A percentile compares a stretch with the other conserved stretches of the same genome.
phyloP scores from a whole-genome alignment of 164 flowering plant species.

The Litsea cubeba region DNA sequence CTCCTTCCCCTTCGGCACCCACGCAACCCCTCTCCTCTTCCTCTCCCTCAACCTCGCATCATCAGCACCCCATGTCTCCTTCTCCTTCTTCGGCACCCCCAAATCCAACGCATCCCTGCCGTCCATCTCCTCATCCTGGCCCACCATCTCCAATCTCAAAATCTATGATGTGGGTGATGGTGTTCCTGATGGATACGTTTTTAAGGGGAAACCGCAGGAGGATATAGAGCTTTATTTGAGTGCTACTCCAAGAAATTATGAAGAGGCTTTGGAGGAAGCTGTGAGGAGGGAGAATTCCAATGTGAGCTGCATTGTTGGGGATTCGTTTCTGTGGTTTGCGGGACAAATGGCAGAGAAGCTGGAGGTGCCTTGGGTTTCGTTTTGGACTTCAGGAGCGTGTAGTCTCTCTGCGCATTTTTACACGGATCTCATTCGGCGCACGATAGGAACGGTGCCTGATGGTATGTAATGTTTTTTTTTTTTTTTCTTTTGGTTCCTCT shows the following conservation, averaged over 20 bases:
- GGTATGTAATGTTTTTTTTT: background rate
- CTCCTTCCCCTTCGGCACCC: slow-evolving; percentile 31
- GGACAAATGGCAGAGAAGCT: slow-evolving; percentile 34
- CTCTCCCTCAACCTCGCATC: slow-evolving; percentile 30
- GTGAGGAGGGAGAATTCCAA: slow-evolving; percentile 11
- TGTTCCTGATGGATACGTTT: slow-evolving; percentile 23
- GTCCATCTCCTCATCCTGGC: background rate
- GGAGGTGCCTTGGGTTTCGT: slow-evolving; percentile 39
- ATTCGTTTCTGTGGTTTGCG: slow-evolving; percentile 36
- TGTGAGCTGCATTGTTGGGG: slow-evolving; percentile 32
- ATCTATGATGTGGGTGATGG: slow-evolving; percentile 30
- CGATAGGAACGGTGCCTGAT: slow-evolving; percentile 3
- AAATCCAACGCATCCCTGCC: slow-evolving; percentile 28
- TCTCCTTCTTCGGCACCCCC: slow-evolving; percentile 54
- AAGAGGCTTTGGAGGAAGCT: slow-evolving; percentile 20
- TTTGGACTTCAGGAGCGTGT: slow-evolving; percentile 33
- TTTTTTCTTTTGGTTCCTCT: background rate
- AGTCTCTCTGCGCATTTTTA: slow-evolving; percentile 23
- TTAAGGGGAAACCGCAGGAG: slow-evolving; percentile 22
- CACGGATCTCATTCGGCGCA: slow-evolving; percentile 25
- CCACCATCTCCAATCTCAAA: slow-evolving; percentile 10
- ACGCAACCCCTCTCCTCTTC: slow-evolving; percentile 44
- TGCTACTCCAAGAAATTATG: slow-evolving; percentile 29
- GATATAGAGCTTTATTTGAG: slow-evolving; percentile 29
- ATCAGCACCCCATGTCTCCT: slow-evolving; percentile 27